Conservation (phyloP, 2,329 filamentous ascomycete genomes). For the Fonsecaea erecta region DNA sequence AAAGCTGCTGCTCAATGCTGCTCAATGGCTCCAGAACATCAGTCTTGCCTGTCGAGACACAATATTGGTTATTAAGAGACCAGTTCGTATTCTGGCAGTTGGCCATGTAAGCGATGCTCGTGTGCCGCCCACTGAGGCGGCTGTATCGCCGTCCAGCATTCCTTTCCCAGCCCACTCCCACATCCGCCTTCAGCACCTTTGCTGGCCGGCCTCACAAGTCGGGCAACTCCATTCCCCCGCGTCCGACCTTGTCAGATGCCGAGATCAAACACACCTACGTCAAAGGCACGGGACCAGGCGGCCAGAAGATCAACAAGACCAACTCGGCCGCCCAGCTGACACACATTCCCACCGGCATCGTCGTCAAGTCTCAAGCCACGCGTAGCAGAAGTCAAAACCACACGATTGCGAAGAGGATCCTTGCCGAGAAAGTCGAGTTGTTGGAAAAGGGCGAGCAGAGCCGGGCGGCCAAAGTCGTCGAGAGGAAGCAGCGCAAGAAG, state of each 20-base stretch:
- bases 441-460: constrained; percentile 72
- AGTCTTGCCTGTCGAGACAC: not conserved
- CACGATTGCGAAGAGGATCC: constrained; percentile 76
- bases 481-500: constrained; percentile 71
- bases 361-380: constrained; percentile 92
- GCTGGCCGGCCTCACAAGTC: constrained; percentile 53
- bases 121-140: constrained; percentile 8
- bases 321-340: constrained; percentile 91
- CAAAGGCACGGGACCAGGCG: constrained; percentile 89
- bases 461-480: constrained; percentile 79
- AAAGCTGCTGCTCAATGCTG: not conserved
- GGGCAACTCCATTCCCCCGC: constrained; percentile 65
- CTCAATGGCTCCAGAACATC: not conserved
- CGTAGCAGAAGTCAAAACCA: constrained; percentile 85
- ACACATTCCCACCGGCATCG: constrained; percentile 86
- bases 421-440: constrained; percentile 79
- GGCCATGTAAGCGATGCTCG: constrained; percentile 13
- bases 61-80: not conserved
- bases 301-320: constrained; percentile 99
- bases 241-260: constrained; percentile 69
- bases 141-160: not conserved
- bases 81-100: not conserved
- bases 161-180: not conserved
- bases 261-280: constrained; percentile 86
- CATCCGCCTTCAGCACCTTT: constrained; percentile 31